These are phyloP conservation scores for Blastocystis sp. DNA, from an alignment of 352 stramenopile genomes.

Conservation along the genomic window DNA sequence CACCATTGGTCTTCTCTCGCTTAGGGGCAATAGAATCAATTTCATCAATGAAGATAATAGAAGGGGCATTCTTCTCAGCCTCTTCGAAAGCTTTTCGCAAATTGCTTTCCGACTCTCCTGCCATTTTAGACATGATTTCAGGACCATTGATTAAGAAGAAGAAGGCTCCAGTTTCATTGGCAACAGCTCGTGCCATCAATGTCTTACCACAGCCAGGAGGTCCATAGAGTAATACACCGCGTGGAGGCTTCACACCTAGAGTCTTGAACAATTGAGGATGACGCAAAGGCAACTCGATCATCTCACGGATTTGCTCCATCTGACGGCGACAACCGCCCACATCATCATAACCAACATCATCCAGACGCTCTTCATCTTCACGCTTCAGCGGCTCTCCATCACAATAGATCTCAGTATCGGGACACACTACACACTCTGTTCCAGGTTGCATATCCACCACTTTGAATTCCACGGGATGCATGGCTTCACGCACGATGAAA, in stretches of 20 bases:
- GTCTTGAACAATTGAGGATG: slow-evolving; percentile 98
- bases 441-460: slow-evolving; percentile 95
- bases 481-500: slow-evolving; percentile 94
- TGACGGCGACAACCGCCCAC: slow-evolving; percentile 95
- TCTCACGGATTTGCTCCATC: slow-evolving; percentile 98
- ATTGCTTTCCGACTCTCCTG: slow-evolving; percentile 86
- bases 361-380: slow-evolving; percentile 96
- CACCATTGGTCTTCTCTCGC: slow-evolving; percentile 96
- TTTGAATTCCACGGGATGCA: slow-evolving; percentile 99
- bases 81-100: slow-evolving; percentile 95
- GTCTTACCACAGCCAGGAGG: slow-evolving; percentile 97
- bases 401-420: slow-evolving; percentile 98
- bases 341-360: slow-evolving; percentile 98
- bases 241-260: slow-evolving; percentile 95
- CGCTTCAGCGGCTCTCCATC: slow-evolving; percentile 95
- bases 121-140: slow-evolving; percentile 98
- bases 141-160: slow-evolving; percentile 99
- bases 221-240: slow-evolving; percentile 96
- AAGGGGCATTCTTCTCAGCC: slow-evolving; percentile 96
- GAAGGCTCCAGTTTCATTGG: slow-evolving; percentile 97
- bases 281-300: slow-evolving; percentile 96
- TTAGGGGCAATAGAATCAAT: slow-evolving; percentile 98
- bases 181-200: slow-evolving; percentile 93
- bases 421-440: slow-evolving; percentile 95
- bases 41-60: slow-evolving; percentile 99